Percentiles rank a stretch among this genome's conserved stretches.
Evolutionary conservation across 2,329 filamentous ascomycete genomes (phyloP).

Genomic region (Pezicula radicicola): DNA sequence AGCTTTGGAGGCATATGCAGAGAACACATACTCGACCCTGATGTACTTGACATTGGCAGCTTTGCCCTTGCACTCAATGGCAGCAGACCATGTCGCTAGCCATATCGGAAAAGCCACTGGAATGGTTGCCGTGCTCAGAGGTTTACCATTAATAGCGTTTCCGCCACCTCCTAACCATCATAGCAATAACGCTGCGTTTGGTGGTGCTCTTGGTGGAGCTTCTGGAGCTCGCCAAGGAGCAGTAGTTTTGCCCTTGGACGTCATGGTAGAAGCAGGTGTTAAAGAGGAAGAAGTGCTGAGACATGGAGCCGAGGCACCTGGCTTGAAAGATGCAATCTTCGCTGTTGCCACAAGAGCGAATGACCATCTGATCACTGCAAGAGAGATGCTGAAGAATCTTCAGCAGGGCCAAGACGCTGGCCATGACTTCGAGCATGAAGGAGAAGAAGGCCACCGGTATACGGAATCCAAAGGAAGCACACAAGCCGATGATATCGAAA

Average conservation of each 20-base stretch:
- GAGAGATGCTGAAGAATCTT: constrained; percentile 85
- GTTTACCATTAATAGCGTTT: constrained; percentile 84
- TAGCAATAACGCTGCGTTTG: constrained; percentile 41
- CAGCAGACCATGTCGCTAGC: constrained; percentile 88
- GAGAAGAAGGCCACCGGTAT: constrained; percentile 66
- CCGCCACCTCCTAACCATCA: constrained; percentile 59
- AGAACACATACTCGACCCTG: constrained; percentile 91
- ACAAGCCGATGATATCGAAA: constrained; percentile 50
- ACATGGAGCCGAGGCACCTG: constrained; percentile 71
- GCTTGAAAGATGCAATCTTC: constrained; percentile 87
- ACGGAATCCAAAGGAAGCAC: constrained; percentile 34
- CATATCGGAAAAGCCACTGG: constrained; percentile 94
- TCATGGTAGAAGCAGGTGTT: constrained; percentile 80
- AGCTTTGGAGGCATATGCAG: constrained; percentile 81
- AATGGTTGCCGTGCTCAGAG: constrained; percentile 81
- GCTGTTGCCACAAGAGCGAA: constrained; percentile 89
- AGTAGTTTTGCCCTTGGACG: constrained; percentile 79
- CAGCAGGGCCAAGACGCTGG: constrained; percentile 70
- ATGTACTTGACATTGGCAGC: constrained; percentile 84
- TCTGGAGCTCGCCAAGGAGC: constrained; percentile 50
- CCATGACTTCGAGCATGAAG: constrained; percentile 85
- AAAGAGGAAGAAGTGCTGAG: constrained; percentile 89
- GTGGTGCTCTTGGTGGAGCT: constrained; percentile 34
- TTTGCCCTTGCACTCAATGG: constrained; percentile 75
- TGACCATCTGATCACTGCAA: constrained; percentile 90